Evolutionary conservation across 139 green algal genomes (phyloP).

Genomic region (Nannochloris sp.): DNA sequence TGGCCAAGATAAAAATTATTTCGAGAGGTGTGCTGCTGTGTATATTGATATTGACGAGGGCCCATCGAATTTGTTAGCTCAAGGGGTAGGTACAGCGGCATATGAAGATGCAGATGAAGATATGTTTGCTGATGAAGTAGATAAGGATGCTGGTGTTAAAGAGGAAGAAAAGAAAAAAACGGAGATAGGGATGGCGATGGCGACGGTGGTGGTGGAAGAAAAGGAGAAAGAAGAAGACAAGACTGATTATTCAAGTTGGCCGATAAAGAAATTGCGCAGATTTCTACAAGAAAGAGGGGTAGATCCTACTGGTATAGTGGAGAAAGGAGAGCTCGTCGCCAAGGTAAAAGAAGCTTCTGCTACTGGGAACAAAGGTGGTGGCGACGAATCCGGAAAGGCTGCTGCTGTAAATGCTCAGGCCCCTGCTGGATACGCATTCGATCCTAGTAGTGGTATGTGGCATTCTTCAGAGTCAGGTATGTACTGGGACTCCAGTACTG

Average conservation of each 20-base stretch:
- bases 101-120: slow-evolving; percentile 45
- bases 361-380: neutral
- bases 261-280: slow-evolving; percentile 64
- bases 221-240: neutral
- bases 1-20: slow-evolving; percentile 29
- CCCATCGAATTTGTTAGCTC: neutral
- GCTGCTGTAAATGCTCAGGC: neutral
- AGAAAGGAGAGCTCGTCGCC: slow-evolving; percentile 60
- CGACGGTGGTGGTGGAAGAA: neutral
- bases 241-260: slow-evolving; percentile 54
- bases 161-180: neutral
- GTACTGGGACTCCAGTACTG: slow-evolving; percentile 49
- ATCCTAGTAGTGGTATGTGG: slow-evolving; percentile 42
- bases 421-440: slow-evolving; percentile 49
- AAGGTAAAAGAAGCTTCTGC: slow-evolving; percentile 26
- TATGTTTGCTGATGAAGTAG: slow-evolving; percentile 52
- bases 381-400: neutral
- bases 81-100: slow-evolving; percentile 1
- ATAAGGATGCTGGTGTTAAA: neutral
- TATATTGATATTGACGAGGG: slow-evolving; percentile 35
- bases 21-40: slow-evolving; percentile 29
- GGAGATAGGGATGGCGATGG: neutral
- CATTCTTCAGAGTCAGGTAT: slow-evolving; percentile 35
- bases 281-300: slow-evolving; percentile 46
- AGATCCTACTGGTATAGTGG: slow-evolving; percentile 41